phyloP scores from a whole-genome alignment of 768 basidiomycete species.

The Tylopilus rubrobrunneus region DNA sequence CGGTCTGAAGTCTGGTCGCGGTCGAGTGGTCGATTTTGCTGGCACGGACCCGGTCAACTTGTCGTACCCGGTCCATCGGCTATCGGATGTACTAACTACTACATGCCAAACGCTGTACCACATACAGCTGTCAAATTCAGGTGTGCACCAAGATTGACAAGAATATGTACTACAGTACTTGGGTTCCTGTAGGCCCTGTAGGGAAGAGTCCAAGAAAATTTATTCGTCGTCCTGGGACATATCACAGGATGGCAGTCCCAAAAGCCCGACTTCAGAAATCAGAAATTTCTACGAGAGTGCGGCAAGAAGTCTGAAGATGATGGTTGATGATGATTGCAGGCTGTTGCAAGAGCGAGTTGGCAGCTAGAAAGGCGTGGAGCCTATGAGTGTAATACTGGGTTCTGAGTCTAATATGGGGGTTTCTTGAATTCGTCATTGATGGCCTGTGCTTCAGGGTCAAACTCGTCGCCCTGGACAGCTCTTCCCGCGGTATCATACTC shows the following conservation, averaged over 20 bases:
- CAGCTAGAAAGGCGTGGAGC: not conserved
- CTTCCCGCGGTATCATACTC: constrained; percentile 60
- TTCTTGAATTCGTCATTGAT: constrained; percentile 64
- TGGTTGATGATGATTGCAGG: not conserved
- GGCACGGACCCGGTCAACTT: not conserved
- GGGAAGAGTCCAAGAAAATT: constrained; percentile 1
- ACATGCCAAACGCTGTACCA: not conserved
- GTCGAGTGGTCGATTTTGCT: not conserved
- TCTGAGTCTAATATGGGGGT: constrained; percentile 37
- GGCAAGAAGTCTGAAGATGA: not conserved
- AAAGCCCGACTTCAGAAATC: not conserved
- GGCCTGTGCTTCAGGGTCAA: constrained; percentile 57
- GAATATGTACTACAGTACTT: not conserved
- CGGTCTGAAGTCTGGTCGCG: not conserved
- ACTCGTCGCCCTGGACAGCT: constrained; percentile 39
- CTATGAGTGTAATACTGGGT: not conserved
- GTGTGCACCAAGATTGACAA: not conserved
- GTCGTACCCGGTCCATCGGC: not conserved
- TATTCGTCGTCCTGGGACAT: not conserved
- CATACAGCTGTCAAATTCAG: not conserved
- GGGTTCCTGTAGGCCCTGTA: not conserved
- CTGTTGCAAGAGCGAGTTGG: not conserved
- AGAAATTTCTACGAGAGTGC: not conserved
- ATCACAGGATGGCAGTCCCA: not conserved
- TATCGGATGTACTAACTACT: not conserved